Base-by-base conservation (phyloP, 2,329 filamentous ascomycete species). In the Phialemonium atrogriseum region DNA sequence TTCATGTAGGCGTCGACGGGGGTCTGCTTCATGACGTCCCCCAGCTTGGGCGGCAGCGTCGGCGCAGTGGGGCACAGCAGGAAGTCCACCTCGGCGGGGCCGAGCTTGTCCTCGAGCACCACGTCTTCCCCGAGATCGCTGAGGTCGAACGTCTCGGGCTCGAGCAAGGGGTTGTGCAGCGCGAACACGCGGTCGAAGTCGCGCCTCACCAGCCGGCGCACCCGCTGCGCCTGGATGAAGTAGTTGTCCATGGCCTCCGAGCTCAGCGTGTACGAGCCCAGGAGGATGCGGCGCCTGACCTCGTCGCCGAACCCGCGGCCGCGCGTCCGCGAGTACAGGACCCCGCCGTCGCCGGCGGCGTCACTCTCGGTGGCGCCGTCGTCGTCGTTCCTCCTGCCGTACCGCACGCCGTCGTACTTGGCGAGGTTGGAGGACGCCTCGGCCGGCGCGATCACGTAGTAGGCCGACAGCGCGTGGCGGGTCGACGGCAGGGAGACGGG, bases 331-430 rank as follows among this genome's bases (percentile, higher is more conserved):
- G 87, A 77, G 54, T 91, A 96, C 2, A 94, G 64, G 1, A 77
- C 70, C n/a, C 72, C 68, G 7, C 69, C 68, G 9, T 62, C 65
- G 5, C 69, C 75, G n/a, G n/a, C n/a, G n/a, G n/a, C n/a, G 37
- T 78, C 66, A 27, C 5, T 16, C 10, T 65, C 68, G 4, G 38
- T 36, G 5, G 40, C 43, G n/a, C 50, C 42, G 8, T 48, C 49
- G 8, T 59, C 54, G 2, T 55, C 49, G 5, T 60, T 10, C 11
- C 37, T 70, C 13, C 65, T 67, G 2, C 91, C 91, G 56, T 94
- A 98, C 9, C 91, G 81, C n/a, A 96, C 77, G 13, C 91, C 91
- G 48, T 98, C 93, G 55, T 95, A 98, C 54, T 94, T 95, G 35
- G 91, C 85, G 3, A 98, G 73, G 48, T 98, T 98, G 11, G 89